phyloP scores from a whole-genome alignment of 192 early-diverging fungal genomes.

The Entophlyctis luteolus region DNA sequence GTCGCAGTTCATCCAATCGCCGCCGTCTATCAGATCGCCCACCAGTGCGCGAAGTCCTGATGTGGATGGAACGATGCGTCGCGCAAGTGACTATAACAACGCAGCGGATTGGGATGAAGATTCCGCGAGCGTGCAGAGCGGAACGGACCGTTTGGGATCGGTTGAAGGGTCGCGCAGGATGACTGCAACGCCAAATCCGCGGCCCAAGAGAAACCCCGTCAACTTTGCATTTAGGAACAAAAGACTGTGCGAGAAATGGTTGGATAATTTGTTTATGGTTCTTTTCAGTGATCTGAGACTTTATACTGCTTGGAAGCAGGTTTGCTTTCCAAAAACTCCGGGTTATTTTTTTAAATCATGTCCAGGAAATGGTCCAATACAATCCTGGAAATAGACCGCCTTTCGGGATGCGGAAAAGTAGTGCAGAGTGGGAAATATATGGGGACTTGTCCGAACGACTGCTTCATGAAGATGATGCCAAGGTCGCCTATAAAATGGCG shows the following conservation, averaged over 20 bases:
- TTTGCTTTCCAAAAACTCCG: conserved; percentile 10
- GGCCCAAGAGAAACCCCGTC: conserved; percentile 28
- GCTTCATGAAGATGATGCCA: conserved; percentile 82
- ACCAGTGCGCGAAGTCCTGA: background rate
- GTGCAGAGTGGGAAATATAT: conserved; percentile 96
- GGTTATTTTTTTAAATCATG: background rate
- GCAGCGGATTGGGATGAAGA: background rate
- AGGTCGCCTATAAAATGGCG: conserved; percentile 84
- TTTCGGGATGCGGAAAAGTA: conserved; percentile 79
- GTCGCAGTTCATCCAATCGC: conserved; percentile 6
- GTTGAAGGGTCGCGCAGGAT: conserved; percentile 19
- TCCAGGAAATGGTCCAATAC: conserved; percentile 73
- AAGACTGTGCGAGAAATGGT: conserved; percentile 97
- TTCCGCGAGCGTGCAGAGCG: conserved; percentile 22
- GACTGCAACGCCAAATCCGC: conserved; percentile 35
- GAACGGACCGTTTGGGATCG: conserved; percentile 14
- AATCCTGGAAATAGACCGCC: conserved; percentile 26
- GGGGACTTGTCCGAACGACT: conserved; percentile 88
- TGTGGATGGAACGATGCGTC: conserved; percentile 48
- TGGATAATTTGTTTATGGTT: conserved; percentile 99
- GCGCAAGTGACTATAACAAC: conserved; percentile 24
- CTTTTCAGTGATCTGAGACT: conserved; percentile 93
- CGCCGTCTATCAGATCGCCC: too few relatives aligned
- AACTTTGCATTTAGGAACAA: conserved; percentile 86
- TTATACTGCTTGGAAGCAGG: conserved; percentile 85